These are phyloP conservation scores for Leucocoprinus leucothites DNA, from an alignment of 768 basidiomycete species.

Conservation along the genomic window DNA sequence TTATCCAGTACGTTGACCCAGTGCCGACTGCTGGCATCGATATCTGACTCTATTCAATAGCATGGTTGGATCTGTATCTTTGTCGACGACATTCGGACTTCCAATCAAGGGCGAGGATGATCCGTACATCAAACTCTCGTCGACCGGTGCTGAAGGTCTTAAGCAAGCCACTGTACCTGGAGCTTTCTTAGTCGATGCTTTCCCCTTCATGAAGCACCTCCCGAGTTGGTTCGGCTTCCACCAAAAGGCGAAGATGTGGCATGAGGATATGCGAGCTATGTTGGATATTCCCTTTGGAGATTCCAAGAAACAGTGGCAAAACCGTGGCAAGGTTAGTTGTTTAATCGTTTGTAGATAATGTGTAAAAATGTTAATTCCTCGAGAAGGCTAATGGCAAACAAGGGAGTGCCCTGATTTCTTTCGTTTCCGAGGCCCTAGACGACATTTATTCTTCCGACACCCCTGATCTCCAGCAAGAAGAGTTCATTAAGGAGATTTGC, in stretches of 20 bases:
- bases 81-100: conserved; percentile 11
- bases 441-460: conserved; percentile 10
- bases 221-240: conserved; percentile 58
- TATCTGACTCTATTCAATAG: not conserved
- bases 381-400: not conserved
- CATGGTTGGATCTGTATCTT: conserved; percentile 15
- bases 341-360: not conserved
- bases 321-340: conserved; percentile 15
- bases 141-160: conserved; percentile 50
- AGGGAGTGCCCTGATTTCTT: conserved; percentile 4
- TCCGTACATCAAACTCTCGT: conserved; percentile 49
- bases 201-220: conserved; percentile 40
- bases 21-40: not conserved
- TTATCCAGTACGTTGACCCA: conserved; percentile 12
- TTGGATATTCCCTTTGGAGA: conserved; percentile 41
- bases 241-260: conserved; percentile 38
- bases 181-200: conserved; percentile 39
- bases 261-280: conserved; percentile 34
- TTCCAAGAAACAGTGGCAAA: conserved; percentile 33
- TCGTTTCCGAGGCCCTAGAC: conserved; percentile 13
- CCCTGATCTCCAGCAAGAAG: conserved; percentile 3
- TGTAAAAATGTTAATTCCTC: not conserved
- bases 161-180: conserved; percentile 50
- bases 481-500: conserved; percentile 24
- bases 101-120: conserved; percentile 27